Evolutionary conservation across 352 stramenopile genomes (phyloP), one percentile per base, ranked within the genome.

Genomic region (Peronospora belbahrii): DNA sequence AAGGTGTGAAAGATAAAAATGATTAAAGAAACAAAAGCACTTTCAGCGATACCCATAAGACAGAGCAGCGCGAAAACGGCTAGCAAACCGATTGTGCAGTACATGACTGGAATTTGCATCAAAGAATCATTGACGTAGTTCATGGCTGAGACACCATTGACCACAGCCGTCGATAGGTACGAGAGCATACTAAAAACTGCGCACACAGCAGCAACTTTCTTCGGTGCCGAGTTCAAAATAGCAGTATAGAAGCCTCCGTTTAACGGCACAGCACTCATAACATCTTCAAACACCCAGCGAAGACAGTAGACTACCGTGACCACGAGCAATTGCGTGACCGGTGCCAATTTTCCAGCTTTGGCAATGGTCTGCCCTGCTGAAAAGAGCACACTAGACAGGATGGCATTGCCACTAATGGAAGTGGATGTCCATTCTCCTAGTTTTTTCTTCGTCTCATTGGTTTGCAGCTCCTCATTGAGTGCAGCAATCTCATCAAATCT

Each of bases 171-270:
- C 1, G 85, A 85, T 19, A 95, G 57, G 64, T 96, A 96, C n/a
- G 81, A 88, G 25, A 96, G 67, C 40, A 96, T 80, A 24, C 77
- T 76, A 36, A 96, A 80, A 1, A 42, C 36, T 22, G 36, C 36
- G 9, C 78, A 86, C 11, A 91, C 54, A 1, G 82, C 79, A 14
- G 87, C 87, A n/a, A 90, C 56, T 41, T 80, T 74, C 62, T 96
- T 96, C 6, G 65, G 81, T 15, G 83, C 94, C 8, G 82, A 88
- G 57, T 96, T 96, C 19, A 96, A 61, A 36, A 96, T 76, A 14
- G 86, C 76, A 52, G 91, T 96, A 61, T 95, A 96, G 18, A 83
- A 85, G n/a, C 87, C 87, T 19, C 87, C 87, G 56, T 96, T 96
- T 45, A 94, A 68, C 3, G 85, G 85, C 10, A 96, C 71, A 2